Evolutionary conservation across 164 flowering plant species (phyloP), one percentile per base, ranked within the genome.

Genomic region (Brasenia schreberi): DNA sequence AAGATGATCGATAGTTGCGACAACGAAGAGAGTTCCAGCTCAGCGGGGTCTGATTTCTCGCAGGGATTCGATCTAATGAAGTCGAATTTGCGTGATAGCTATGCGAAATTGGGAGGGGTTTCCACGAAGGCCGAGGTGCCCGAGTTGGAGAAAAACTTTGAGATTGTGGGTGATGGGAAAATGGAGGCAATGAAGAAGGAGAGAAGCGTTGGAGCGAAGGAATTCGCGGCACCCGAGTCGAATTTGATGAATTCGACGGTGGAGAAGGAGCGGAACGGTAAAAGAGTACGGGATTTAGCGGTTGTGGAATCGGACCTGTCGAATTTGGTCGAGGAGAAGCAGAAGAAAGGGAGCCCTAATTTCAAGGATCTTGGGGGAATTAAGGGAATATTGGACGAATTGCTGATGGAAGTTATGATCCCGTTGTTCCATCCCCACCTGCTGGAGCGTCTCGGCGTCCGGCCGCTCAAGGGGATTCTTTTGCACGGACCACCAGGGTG

Each of bases 401-500:
- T 94, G 84, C 77, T 69, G 67, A 81, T 79, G 89, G 86, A 91
- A 68, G 86, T 94, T 44, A 65, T 94, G 42, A 80, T 85, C 56
- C 96, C 99, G 0, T 72, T 91, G 59, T 84, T 65, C 66, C 85
- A 85, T 74, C 96, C 96, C 0, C 76, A 87, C 66, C 52, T 91
- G 72, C 83, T 82, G 0, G 65, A 60, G 69, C 67, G 77, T 76
- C 72, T 94, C n/a, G 97, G 97, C 1, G 93, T 91, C 42, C 76
- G 67, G 61, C 97, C 97, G 0, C 73, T 84, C 73, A 67, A 86
- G 3, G 99, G 96, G 60, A 85, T 94, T 79, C 74, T 94, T 65
- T 72, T 94, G 49, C 87, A 89, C 19, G 99, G 99, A 3, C 97
- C 96, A 0, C 97, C 99, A 16, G 99, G 99, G 0, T 94, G 99